phyloP scores from a whole-genome alignment of 345 rosid genomes.

The Angophora floribunda region DNA sequence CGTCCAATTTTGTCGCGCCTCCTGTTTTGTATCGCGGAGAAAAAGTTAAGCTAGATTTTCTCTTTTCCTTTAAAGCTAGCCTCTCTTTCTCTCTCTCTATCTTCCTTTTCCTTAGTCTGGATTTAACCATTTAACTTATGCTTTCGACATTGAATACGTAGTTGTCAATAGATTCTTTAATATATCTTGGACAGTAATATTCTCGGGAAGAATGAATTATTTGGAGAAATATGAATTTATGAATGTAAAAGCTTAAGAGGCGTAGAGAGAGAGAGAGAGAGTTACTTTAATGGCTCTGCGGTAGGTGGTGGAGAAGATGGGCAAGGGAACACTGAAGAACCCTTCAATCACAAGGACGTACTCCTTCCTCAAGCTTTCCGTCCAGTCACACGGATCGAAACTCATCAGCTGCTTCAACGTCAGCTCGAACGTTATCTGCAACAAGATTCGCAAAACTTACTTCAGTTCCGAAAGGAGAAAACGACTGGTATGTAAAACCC shows the following conservation, averaged over 20 bases:
- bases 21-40: neutral
- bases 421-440: constrained; percentile 80
- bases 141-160: neutral
- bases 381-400: constrained; percentile 88
- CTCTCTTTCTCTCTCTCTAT: neutral
- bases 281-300: constrained; percentile 51
- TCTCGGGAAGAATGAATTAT: neutral
- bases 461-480: neutral
- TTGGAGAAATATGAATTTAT: neutral
- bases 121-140: neutral
- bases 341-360: constrained; percentile 88
- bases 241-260: neutral
- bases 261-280: neutral
- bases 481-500: constrained; percentile 6
- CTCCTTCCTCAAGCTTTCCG: constrained; percentile 75
- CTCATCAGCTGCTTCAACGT: constrained; percentile 88
- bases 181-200: neutral
- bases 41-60: neutral
- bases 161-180: neutral
- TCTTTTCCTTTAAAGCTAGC: neutral
- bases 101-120: neutral
- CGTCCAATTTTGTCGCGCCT: neutral
- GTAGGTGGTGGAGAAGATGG: constrained; percentile 71
- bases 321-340: constrained; percentile 71
- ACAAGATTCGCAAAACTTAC: neutral